Evolutionary conservation across 257 asterid species (phyloP), one percentile per base, ranked within the genome.

Genomic region (Jacaranda mimosifolia): DNA sequence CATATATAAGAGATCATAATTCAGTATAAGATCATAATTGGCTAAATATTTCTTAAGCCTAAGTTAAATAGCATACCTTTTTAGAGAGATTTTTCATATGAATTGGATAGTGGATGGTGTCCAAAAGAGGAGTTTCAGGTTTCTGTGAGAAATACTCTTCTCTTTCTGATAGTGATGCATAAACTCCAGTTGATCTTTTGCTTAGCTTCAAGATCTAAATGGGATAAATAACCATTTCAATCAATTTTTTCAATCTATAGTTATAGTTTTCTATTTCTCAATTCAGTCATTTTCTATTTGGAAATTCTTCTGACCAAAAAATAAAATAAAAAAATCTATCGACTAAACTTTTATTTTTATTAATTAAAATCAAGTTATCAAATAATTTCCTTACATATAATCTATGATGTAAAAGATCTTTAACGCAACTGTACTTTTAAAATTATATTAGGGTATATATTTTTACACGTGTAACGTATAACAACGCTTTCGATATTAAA

Each of bases 71-170:
- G 14, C 63, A 5, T 81, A 95, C 99, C 99, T 95, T 95, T 7
- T 73, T 39, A 17, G 99, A 92, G 35, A 95, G 97, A 82, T 93
- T 95, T 77, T 95, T 95, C 97, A 93, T 90, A 84, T 95, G 98
- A 83, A 95, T 86, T 19, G 99, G 99, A 80, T 87, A 93, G 81
- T 93, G 91, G 74, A 95, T 84, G 2, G 98, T 95, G 86, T 95
- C 99, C 86, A 95, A 60, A 74, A 95, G 91, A 63, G 99, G 99
- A 77, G 99, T 95, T 65, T 94, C 97, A 26, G 99, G 99, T 77
- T 89, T 89, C 79, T 95, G 97, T 3, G 97, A 89, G 82, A 81
- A 85, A 81, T 95, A 95, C 80, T 95, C 98, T 64, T 87, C 98
- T 26, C 83, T 77, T 72, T 91, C 97, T 32, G 99, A 85, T 52